Percentiles rank a stretch among this genome's conserved stretches.
Conservation (phyloP, 495 filamentous ascomycete genomes). For the Tuber borchii region DNA sequence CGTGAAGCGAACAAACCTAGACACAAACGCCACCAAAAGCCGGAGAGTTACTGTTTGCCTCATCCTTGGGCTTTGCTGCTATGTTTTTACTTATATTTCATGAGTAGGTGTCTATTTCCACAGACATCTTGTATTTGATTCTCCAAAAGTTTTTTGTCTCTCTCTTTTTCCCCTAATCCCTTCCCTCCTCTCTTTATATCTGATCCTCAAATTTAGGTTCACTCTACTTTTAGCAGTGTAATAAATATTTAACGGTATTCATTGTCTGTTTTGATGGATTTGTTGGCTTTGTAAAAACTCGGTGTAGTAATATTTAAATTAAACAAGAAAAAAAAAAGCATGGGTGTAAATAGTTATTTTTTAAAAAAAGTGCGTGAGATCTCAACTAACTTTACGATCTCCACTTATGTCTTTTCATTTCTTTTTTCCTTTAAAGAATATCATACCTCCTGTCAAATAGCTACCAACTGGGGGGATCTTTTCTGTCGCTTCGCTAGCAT, state of each 20-base stretch:
- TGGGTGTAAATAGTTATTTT: background rate
- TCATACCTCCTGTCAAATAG: background rate
- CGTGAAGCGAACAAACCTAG: background rate
- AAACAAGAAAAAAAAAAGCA: background rate
- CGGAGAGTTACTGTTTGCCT: background rate
- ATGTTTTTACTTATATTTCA: constrained; percentile 1
- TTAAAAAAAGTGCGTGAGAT: background rate
- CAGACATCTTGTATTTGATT: background rate
- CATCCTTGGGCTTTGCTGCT: background rate
- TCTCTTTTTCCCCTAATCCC: background rate
- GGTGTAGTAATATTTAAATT: background rate
- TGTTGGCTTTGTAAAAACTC: background rate
- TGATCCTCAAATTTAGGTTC: background rate
- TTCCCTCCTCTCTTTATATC: background rate
- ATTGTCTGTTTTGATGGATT: background rate
- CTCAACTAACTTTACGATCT: background rate
- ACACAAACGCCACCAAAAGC: background rate
- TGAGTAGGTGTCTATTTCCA: background rate
- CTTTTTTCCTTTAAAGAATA: background rate
- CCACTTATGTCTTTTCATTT: background rate
- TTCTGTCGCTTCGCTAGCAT: background rate
- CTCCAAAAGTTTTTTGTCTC: background rate
- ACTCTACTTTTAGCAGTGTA: constrained; percentile 5
- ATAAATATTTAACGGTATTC: background rate
- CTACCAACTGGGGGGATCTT: background rate